Conservation (phyloP, 441 rosid genomes). For the Pelargonium fulgidum region DNA sequence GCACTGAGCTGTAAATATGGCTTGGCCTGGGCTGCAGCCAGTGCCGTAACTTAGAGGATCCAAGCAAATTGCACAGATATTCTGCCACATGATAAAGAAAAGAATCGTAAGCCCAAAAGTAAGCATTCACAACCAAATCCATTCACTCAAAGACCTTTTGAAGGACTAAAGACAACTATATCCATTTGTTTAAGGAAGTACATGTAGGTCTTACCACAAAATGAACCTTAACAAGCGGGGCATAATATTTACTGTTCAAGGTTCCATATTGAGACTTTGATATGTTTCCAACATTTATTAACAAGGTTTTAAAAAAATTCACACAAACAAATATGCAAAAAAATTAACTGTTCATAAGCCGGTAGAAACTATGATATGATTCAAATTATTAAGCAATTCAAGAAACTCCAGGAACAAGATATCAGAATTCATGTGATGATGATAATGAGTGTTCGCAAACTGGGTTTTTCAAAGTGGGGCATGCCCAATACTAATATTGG, state of each 20-base stretch:
- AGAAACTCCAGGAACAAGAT: no score
- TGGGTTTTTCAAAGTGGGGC: no score
- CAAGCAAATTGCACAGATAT: conserved; percentile 69
- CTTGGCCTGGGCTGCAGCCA: conserved; percentile 51
- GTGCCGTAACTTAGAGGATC: conserved; percentile 53
- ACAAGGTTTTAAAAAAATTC: background rate
- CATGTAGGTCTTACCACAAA: background rate
- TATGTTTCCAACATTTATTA: background rate
- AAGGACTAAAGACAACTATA: background rate
- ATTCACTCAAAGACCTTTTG: background rate
- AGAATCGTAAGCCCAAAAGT: background rate
- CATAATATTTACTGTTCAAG: background rate
- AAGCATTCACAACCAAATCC: background rate
- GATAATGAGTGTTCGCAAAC: no score
- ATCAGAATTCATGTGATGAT: no score
- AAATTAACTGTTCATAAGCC: no score
- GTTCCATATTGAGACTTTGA: background rate
- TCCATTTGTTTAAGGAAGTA: background rate
- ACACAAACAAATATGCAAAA: no score
- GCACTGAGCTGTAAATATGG: conserved; percentile 78
- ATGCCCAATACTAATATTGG: no score
- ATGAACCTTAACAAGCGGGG: background rate
- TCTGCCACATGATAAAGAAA: conserved; percentile 32
- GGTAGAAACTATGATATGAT: no score
- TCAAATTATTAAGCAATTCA: no score